Percentiles rank a stretch among this genome's conserved stretches.
Conservation (phyloP, 2,329 filamentous ascomycete genomes). For the Arthrobotrys pseudoclavata region DNA sequence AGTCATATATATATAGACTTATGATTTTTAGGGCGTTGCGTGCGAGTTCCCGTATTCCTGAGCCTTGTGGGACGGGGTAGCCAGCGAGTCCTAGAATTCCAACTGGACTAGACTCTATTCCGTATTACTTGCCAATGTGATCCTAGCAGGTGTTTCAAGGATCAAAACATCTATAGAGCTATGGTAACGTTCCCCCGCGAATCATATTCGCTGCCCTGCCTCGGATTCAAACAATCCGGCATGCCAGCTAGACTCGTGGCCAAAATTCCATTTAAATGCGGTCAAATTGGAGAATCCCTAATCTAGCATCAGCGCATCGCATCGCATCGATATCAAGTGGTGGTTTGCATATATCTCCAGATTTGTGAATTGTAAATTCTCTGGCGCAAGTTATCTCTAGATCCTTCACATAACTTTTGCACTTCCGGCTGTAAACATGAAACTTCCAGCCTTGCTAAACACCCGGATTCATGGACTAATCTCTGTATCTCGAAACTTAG, state of each 20-base stretch:
- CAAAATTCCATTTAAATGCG: not conserved
- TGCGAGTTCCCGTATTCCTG: not conserved
- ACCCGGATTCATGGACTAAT: not conserved
- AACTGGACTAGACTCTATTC: not conserved
- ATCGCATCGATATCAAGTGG: not conserved
- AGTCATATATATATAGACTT: not conserved
- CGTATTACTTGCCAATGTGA: not conserved
- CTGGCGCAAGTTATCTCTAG: not conserved
- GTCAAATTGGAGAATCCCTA: not conserved
- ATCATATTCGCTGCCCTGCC: not conserved
- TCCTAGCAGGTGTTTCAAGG: not conserved
- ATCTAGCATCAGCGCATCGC: not conserved
- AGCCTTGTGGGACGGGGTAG: not conserved
- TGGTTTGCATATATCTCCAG: not conserved
- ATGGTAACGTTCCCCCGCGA: not conserved
- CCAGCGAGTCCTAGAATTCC: not conserved
- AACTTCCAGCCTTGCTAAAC: not conserved
- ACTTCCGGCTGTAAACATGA: not conserved
- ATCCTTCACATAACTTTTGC: not conserved
- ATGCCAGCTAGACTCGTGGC: not conserved
- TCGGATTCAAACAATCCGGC: not conserved
- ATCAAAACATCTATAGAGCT: not conserved
- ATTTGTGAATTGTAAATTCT: not conserved
- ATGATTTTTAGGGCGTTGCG: not conserved
- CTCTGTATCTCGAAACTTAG: not conserved